Base-by-base conservation (phyloP, 352 stramenopile genomes). In the Phytophthora capsici region DNA sequence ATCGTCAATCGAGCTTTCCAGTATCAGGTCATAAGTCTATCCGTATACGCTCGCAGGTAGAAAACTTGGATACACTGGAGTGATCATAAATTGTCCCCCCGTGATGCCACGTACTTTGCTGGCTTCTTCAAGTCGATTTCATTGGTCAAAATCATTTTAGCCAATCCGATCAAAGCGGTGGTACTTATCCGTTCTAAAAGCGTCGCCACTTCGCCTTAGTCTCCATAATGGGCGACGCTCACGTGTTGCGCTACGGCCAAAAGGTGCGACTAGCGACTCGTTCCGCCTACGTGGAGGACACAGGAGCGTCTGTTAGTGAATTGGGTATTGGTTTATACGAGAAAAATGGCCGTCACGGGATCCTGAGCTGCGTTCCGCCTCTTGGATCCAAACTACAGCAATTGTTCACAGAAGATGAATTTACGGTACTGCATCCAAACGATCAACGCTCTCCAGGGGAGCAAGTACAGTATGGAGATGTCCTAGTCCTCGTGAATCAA, bases 341-440 rank as follows among this genome's bases (percentile, higher is more conserved):
- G 66, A 95, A 95, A 71, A 90, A 93, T 52, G 87, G 87, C 3
- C 86, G 86, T 30, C 87, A 95, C 65, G 87, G 87, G 23, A 90
- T 95, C 53, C 59, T 95, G 41, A 92, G 82, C 69, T 88, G 76
- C 56, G 87, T 95, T 32, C 84, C 87, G 41, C 87, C 87, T 16
- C 78, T 95, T n/a, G 87, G 87, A 34, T 63, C 73, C n/a, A 79
- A 77, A 50, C 65, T 88, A 7, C 85, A 91, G 45, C 67, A 83
- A 9, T 65, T 93, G 25, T 95, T 95, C 69, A 88, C 84, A 9
- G 87, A 95, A 55, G 87, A 95, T 54, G 87, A 94, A 65, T 95
- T 90, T 60, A 25, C 82, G 25, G 84, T 95, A 25, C 64, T 93
- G n/a, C 79, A 88, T 50, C 85, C 87, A n/a, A 71, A 19, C 5